Base-by-base conservation (phyloP, 768 basidiomycete species). In the Auriscalpium orientale region DNA sequence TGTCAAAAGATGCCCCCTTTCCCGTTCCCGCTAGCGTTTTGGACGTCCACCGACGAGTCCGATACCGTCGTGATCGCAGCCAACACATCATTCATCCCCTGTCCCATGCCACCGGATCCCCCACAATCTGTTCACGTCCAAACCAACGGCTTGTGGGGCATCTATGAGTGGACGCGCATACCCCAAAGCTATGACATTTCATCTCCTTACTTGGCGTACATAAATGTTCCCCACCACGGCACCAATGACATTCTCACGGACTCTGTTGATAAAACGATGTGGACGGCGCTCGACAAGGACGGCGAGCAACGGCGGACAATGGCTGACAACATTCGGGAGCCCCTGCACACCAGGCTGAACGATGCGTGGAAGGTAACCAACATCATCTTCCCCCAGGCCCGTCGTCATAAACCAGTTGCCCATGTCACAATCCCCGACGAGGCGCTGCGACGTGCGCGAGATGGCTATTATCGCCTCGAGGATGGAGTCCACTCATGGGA, bases 191-290 rank as follows among this genome's bases (percentile, higher is more conserved):
- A 28, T 28, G 28, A 28, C 4, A 7, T 5, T 28, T 28, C 28
- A 1, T 2, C 28, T 28, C 28, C 28, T 1, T 28, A 28, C 28
- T 4, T 28, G 1, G 28, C 28, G 0, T 28, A 28, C 28, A 28
- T 28, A 28, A 28, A 28, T 28, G 46, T 28, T 7, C 69, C 18
- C 8, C 40, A 43, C 40, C 40, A 43, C 18, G 48, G 69, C 57
- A 63, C 61, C 45, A 33, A 46, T 3, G 64, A 68, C 53, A 72
- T 70, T 40, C 71, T 68, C 45, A 70, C 66, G 3, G 57, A 72
- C 47, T 71, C 71, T 55, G 62, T 3, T 18, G 18, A 18, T 5
- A 43, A 43, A 18, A 18, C 13, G 1, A 43, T 43, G 40, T 43
- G 40, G 40, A 43, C 3, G 15, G 1, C 40, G 3, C 2, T 43